These are phyloP conservation scores for Penicillium flavigenum DNA, from an alignment of 495 filamentous ascomycete genomes.

Conservation along the genomic window DNA sequence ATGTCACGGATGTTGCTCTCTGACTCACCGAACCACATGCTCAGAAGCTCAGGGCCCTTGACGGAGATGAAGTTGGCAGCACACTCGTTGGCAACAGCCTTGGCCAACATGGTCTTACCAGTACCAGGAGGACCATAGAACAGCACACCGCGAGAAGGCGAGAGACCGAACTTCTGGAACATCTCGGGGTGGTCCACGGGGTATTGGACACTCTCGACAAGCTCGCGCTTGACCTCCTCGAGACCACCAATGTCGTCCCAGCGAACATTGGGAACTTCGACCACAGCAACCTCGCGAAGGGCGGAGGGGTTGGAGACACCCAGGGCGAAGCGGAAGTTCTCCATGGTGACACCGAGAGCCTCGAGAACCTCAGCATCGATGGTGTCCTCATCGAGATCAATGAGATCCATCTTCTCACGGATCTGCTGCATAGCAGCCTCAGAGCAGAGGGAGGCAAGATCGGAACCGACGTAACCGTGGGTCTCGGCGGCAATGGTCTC, in stretches of 20 bases:
- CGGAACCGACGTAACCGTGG: conserved; percentile 98
- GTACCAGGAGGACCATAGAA: conserved; percentile 99
- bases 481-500: conserved; percentile 97
- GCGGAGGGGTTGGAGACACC: conserved; percentile 98
- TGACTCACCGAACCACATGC: conserved; percentile 99
- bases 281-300: conserved; percentile 96
- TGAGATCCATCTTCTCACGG: conserved; percentile 99
- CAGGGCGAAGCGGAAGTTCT: conserved; percentile 98
- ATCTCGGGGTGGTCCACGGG: conserved; percentile 99
- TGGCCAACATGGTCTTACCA: conserved; percentile 99
- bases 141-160: conserved; percentile 94
- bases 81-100: conserved; percentile 98
- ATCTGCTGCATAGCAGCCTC: conserved; percentile 99
- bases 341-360: conserved; percentile 97
- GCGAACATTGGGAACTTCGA: conserved; percentile 97
- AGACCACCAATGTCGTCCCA: conserved; percentile 99
- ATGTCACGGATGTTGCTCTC: conserved; percentile 99
- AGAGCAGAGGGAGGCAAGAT: conserved; percentile 97
- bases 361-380: conserved; percentile 98
- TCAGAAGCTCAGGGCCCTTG: conserved; percentile 95
- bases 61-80: conserved; percentile 99
- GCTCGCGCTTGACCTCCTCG: conserved; percentile 97
- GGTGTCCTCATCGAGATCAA: conserved; percentile 97
- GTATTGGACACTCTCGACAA: conserved; percentile 98
- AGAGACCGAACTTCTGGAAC: conserved; percentile 99